Base-by-base conservation (phyloP, 2,329 filamentous ascomycete species). In the Ophiostoma sp. region DNA sequence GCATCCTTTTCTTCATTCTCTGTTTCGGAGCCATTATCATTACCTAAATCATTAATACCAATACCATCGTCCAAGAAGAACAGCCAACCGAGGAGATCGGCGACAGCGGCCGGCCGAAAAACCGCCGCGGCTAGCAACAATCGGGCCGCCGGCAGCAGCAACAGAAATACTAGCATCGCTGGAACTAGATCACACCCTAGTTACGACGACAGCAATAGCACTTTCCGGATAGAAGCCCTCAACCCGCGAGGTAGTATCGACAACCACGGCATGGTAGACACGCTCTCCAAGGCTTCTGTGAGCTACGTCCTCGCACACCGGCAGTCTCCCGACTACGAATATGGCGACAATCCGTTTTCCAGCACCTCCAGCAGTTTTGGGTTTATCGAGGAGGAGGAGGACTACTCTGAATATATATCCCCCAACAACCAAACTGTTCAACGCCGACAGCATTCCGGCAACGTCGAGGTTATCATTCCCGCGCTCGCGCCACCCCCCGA, bases 401-500 rank as follows among this genome's bases (percentile, higher is more conserved):
- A 44, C 27, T 3, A 47, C 14, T 16, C 8, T 16, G 9, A 27
- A 27, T 27, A 27, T 27, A 27, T 16, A 47, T 47, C 45, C 12
- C 18, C 49, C 1, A 52, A n/a, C n/a, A 18, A 16, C 49, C 49
- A 52, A 4, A 8, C 0, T 52, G 16, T 36, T n/a, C 27, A 5
- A 18, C 55, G 2, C 11, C 27, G 1, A 36, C 47, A 63, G 27
- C 52, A 55, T 6, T 8, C 6, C 3, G 11, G 14, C 47, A 7
- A 44, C 38, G 65, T 11, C 49, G 5, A 42, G 12, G 49, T 18
- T 49, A 73, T 81, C 67, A 69, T 76, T 3, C 76, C 77, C 4
- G 74, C 74, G n/a, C 75, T 84, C 18, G 77, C 78, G 62, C 72
- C 85, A 12, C 79, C 85, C 1, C 73, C 84, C 1, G 83, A 86